Evolutionary conservation across 768 basidiomycete species (phyloP), one percentile per base, ranked within the genome.

Genomic region (Kwoniella sp.): DNA sequence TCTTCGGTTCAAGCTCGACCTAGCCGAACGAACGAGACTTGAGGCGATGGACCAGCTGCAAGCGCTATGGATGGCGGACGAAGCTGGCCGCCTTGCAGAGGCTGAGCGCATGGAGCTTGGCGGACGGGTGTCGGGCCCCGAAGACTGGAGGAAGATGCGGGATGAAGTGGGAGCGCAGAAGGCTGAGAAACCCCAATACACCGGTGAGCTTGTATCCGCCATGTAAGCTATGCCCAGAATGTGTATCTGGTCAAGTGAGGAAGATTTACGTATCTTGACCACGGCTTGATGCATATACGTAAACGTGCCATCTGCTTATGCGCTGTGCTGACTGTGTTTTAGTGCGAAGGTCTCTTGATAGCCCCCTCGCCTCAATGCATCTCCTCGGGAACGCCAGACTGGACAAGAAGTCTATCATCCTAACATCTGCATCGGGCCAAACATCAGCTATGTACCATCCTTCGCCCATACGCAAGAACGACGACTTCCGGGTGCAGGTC

Each of bases 101-200:
- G 71, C 73, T 20, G 71, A 69, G 30, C 30, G 48, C 23, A 63
- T 61, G 37, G 65, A 75, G 20, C 70, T 74, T 60, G 68, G 69
- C 20, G 80, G 75, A 4, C 58, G 82, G 17, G 55, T 73, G 28
- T 80, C 77, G 37, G 82, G 82, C 2, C 76, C 79, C 3, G 73
- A 72, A 25, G 82, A 82, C 20, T 83, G 82, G 82, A 71, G 76
- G 47, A 73, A 68, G 28, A 65, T 64, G 48, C 52, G 82, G 48
- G 70, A 76, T 23, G 82, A 83, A 58, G 52, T 74, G 59, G 79
- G 81, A 4, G 41, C 20, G 3, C n/a, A 25, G 2, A 9, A 61
- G 37, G 29, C 60, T 2, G 17, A 26, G 13, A 62, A 48, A 34
- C 63, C 68, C 9, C 30, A 28, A 13, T 65, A 55, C n/a, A 65